Evolutionary conservation across 768 basidiomycete genomes (phyloP), one percentile per base, ranked within the genome.

Genomic region (Strobilomyces confusus): DNA sequence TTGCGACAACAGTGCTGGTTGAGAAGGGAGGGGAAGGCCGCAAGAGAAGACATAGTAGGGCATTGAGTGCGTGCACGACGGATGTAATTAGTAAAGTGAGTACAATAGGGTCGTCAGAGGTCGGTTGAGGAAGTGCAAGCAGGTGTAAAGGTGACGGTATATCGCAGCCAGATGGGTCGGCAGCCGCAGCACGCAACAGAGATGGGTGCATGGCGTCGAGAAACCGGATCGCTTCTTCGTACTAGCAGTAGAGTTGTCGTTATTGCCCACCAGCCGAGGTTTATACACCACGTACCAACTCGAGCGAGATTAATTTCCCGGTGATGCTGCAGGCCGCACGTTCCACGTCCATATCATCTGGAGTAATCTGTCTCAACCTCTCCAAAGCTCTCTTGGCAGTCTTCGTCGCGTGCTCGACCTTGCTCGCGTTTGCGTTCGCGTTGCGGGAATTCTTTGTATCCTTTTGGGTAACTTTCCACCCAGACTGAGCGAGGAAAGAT

Each of bases 271-370:
- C 20, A 30, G 25, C 20, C 17, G 37, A 34, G 23, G 29, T 13
- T 8, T 1, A 20, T 26, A 26, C 9, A 9, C 1, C 34, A 76
- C 89, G 48, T 62, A 92, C 90, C 81, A 89, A 72, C 58, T 89
- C 86, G 45, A 92, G 63, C 22, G 76, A 60, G 23, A 89, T 73
- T 2, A 92, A 67, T 65, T 89, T 90, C 9, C 80, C 85, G 7
- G 83, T 63, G 5, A 91, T 69, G 53, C 83, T 84, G 46, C 77
- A 77, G 1, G 86, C 89, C 2, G 87, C 88, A 34, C 84, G 77
- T 69, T 92, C 91, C 6, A 90, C 76, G 57, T 91, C 84, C 9
- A 87, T 15, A 57, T 80, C 78, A 3, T 71, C 73, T 0, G 77
- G 71, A 42, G 68, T 70, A 19, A 79, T 48, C 30, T 62, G 63